Evolutionary conservation across 306 rosid genomes (phyloP).

Genomic region (Vicia villosa): DNA sequence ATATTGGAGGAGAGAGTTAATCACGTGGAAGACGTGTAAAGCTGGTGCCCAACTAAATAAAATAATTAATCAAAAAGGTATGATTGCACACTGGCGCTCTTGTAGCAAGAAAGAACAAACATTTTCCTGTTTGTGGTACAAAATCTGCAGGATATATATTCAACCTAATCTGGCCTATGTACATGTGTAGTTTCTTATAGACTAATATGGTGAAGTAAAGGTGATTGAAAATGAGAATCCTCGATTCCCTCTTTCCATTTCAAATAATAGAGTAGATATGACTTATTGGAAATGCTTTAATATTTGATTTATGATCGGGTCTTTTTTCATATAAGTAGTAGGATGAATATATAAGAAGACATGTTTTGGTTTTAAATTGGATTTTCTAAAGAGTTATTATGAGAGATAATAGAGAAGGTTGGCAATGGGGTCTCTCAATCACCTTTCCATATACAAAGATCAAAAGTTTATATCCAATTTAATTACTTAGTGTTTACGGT

Average conservation of each 20-base stretch:
- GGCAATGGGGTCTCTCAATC: too few species aligned
- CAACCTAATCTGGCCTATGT: slow-evolving; percentile 5
- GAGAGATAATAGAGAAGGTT: too few species aligned
- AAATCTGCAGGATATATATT: neutral
- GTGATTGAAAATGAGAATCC: neutral
- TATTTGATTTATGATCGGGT: neutral
- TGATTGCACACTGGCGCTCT: slow-evolving; percentile 8
- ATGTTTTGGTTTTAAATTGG: too few species aligned
- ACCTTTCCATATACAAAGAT: too few species aligned
- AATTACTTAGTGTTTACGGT: too few species aligned
- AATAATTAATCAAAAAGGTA: slow-evolving; percentile 30
- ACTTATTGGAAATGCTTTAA: neutral
- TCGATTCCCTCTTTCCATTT: neutral
- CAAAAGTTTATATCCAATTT: too few species aligned
- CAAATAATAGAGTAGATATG: neutral
- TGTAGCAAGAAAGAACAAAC: slow-evolving; percentile 1
- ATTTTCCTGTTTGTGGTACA: neutral
- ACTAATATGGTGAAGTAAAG: neutral
- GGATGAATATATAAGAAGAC: too few species aligned
- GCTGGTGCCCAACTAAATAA: slow-evolving; percentile 39
- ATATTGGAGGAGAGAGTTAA: slow-evolving; percentile 46
- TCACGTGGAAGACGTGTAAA: slow-evolving; percentile 71
- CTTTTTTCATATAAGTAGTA: too few species aligned
- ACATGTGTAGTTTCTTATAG: neutral
- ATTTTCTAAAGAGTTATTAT: too few species aligned